phyloP scores from a whole-genome alignment of 2,329 filamentous ascomycete species.

The Westerdykella ornata region DNA sequence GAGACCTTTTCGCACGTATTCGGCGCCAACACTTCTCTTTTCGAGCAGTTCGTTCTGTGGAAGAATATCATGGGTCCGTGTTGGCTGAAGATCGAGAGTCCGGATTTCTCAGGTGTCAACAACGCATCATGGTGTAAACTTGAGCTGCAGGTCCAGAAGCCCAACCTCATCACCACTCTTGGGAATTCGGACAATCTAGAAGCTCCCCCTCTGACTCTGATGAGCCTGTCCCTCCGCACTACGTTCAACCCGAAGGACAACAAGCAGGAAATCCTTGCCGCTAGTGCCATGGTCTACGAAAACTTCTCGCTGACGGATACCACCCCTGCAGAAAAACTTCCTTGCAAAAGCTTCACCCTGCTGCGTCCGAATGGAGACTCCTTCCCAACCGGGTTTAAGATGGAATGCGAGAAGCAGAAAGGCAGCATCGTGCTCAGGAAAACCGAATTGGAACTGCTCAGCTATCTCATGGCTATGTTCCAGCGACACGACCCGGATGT shows the following conservation, averaged over 20 bases:
- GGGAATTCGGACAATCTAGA: conserved; percentile 76
- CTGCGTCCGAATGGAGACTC: conserved; percentile 70
- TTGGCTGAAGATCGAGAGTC: conserved; percentile 86
- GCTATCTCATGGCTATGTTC: conserved; percentile 82
- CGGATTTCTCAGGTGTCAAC: conserved; percentile 75
- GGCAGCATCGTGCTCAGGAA: conserved; percentile 75
- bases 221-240: conserved; percentile 87
- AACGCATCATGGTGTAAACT: conserved; percentile 97
- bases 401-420: conserved; percentile 63
- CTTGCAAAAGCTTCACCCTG: conserved; percentile 84
- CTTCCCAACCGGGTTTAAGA: conserved; percentile 84
- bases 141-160: conserved; percentile 74
- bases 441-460: conserved; percentile 76
- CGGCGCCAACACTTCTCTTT: conserved; percentile 84
- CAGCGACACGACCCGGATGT: conserved; percentile 89
- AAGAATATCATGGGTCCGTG: conserved; percentile 99
- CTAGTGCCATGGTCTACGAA: conserved; percentile 88
- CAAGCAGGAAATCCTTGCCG: conserved; percentile 90
- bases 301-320: conserved; percentile 82
- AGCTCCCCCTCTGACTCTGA: conserved; percentile 81
- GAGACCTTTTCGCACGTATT: conserved; percentile 94
- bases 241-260: conserved; percentile 86
- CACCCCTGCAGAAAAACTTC: conserved; percentile 78
- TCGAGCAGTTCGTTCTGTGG: conserved; percentile 97
- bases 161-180: conserved; percentile 65